Percentiles rank a stretch among this genome's conserved stretches.
These are phyloP conservation scores for Trichophyton simii DNA, from an alignment of 2,329 filamentous ascomycete genomes.

Conservation along the genomic window DNA sequence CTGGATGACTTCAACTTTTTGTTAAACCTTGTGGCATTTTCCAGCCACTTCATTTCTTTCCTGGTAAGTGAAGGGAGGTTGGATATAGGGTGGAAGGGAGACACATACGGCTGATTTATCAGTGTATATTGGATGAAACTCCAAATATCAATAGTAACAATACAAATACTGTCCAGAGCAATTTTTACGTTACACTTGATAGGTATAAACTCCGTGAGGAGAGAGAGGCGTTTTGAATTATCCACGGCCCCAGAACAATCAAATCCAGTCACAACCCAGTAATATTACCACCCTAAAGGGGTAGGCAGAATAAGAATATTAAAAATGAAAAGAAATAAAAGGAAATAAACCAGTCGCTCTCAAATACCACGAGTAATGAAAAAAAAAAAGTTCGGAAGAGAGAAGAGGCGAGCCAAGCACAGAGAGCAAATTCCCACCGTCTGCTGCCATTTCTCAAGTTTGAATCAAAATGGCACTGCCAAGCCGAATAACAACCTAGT, in stretches of 20 bases:
- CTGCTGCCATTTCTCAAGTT: background rate
- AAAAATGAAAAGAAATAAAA: background rate
- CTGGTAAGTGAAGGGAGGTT: background rate
- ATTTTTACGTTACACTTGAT: background rate
- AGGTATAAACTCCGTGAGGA: background rate
- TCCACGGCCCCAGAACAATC: background rate
- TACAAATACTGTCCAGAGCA: background rate
- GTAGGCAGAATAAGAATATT: background rate
- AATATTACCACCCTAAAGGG: background rate
- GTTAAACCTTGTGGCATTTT: background rate
- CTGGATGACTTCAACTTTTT: background rate
- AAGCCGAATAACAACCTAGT: conserved; percentile 43
- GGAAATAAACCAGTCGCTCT: background rate
- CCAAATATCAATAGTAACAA: background rate
- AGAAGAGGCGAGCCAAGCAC: background rate
- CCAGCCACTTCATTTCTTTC: background rate
- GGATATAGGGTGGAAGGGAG: background rate
- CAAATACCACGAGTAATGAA: background rate
- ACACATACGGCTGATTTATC: background rate
- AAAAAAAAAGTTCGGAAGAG: background rate
- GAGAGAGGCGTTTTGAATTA: background rate
- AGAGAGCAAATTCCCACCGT: background rate
- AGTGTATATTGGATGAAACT: background rate
- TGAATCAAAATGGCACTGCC: background rate
- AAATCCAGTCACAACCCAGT: background rate